Base-by-base conservation (phyloP, 163 green algal species). In the Volvox carteri region DNA sequence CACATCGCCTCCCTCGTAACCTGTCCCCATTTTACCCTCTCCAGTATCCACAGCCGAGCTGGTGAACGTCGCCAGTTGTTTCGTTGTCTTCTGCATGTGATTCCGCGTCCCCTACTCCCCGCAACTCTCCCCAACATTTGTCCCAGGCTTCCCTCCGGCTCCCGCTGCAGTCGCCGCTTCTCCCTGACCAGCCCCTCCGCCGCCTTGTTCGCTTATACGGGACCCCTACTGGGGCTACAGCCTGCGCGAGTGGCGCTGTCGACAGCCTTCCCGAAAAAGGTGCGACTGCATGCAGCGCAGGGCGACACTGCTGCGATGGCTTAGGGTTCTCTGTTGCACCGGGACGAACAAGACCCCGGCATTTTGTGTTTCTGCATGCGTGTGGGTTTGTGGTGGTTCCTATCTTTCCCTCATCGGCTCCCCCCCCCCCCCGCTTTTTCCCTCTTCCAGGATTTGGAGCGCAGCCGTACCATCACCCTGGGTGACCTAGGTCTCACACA, bases 251-350 rank as follows among this genome's bases (percentile, higher is more conserved):
- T 87, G 3, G 65, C 42, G 28, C 44, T 87, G 12, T 62, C 48
- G 4, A 87, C 81, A 2, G 39, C 72, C n/a, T 87, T 87, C 48
- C 81, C 81, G 0, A 77, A 77, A 46, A 70, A 87, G 81, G 81
- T 80, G 67, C 39, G 39, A 39, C 39, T 44, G 44, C n/a, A n/a
- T n/a, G n/a, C n/a, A n/a, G n/a, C n/a, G n/a, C n/a, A n/a, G n/a
- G n/a, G n/a, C n/a, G n/a, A n/a, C n/a, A n/a, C n/a, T n/a, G n/a
- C n/a, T n/a, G n/a, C n/a, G n/a, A n/a, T n/a, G n/a, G n/a, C n/a
- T n/a, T n/a, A n/a, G n/a, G n/a, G n/a, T n/a, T n/a, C n/a, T n/a
- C n/a, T n/a, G n/a, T n/a, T n/a, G n/a, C n/a, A n/a, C n/a, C n/a
- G n/a, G n/a, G n/a, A n/a, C n/a, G n/a, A n/a, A n/a, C n/a, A n/a